phyloP scores from a whole-genome alignment of 2,329 filamentous ascomycete genomes.

The Reticulascus tulasneorum region DNA sequence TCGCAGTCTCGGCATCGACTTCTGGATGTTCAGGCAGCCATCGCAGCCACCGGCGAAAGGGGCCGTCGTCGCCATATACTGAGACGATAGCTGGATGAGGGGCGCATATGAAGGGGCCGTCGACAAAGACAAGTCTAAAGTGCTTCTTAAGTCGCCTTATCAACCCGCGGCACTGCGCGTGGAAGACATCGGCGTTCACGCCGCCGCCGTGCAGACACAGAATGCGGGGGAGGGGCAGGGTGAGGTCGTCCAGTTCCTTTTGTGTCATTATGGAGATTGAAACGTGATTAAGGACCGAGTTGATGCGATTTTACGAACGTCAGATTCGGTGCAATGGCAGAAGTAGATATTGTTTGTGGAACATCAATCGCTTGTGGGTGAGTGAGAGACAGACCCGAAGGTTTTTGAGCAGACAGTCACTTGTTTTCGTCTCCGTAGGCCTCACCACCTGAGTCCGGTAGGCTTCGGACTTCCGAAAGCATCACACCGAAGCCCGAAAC shows the following conservation, averaged over 20 bases:
- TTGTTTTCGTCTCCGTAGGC: no score
- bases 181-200: slow-evolving; percentile 67
- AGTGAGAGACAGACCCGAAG: no score
- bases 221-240: slow-evolving; percentile 53
- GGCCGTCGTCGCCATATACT: slow-evolving; percentile 63
- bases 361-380: no score
- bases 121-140: slow-evolving; percentile 70
- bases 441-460: no score
- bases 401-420: no score
- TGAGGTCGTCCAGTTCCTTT: slow-evolving; percentile 7
- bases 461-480: no score
- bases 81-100: slow-evolving; percentile 59
- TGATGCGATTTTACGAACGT: no score
- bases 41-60: slow-evolving; percentile 60
- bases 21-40: slow-evolving; percentile 56
- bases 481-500: no score
- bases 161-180: slow-evolving; percentile 59
- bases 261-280: no score
- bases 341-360: no score
- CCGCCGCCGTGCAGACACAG: slow-evolving; percentile 81
- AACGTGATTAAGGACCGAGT: no score
- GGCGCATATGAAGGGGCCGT: slow-evolving; percentile 62
- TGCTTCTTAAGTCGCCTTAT: slow-evolving; percentile 41
- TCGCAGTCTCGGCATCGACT: slow-evolving; percentile 41
- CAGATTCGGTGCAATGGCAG: no score